A percentile compares a stretch with the other conserved stretches of the same genome.
phyloP scores from a whole-genome alignment of 306 rosid genomes.

The Mimosa pudica region DNA sequence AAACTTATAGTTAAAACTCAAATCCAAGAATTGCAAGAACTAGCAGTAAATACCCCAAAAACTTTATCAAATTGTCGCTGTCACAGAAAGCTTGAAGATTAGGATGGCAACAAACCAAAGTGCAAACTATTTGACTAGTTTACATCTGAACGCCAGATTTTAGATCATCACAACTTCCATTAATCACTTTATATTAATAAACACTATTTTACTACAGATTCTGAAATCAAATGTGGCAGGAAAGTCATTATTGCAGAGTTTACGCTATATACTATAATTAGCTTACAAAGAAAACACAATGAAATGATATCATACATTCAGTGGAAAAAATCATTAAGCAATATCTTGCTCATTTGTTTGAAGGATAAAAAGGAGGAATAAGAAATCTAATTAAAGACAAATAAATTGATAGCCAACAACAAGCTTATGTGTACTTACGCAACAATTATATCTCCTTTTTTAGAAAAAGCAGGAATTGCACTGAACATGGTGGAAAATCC shows the following conservation, averaged over 20 bases:
- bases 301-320: neutral
- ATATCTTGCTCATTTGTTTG: conserved; percentile 2
- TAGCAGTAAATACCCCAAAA: neutral
- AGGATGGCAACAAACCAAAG: neutral
- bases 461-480: conserved; percentile 97
- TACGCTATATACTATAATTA: neutral
- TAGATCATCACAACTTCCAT: conserved; percentile 1
- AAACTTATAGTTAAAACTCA: neutral
- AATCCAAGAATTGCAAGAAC: neutral
- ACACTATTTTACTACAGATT: conserved; percentile 12
- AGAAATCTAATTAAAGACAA: conserved; percentile 6
- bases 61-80: neutral
- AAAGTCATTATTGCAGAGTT: conserved; percentile 16
- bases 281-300: conserved; percentile 9
- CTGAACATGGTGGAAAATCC: conserved; percentile 99
- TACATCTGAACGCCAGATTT: neutral
- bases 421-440: conserved; percentile 66
- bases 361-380: conserved; percentile 19
- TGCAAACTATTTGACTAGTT: conserved; percentile 3
- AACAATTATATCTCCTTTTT: conserved; percentile 89
- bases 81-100: neutral
- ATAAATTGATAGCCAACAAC: conserved; percentile 22
- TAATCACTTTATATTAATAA: conserved; percentile 6
- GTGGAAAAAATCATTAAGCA: conserved; percentile 7
- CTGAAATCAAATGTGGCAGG: conserved; percentile 17